A percentile compares a stretch with the other conserved stretches of the same genome.
phyloP scores from a whole-genome alignment of 2,329 filamentous ascomycete genomes.

The Trichoderma pleuroti region DNA sequence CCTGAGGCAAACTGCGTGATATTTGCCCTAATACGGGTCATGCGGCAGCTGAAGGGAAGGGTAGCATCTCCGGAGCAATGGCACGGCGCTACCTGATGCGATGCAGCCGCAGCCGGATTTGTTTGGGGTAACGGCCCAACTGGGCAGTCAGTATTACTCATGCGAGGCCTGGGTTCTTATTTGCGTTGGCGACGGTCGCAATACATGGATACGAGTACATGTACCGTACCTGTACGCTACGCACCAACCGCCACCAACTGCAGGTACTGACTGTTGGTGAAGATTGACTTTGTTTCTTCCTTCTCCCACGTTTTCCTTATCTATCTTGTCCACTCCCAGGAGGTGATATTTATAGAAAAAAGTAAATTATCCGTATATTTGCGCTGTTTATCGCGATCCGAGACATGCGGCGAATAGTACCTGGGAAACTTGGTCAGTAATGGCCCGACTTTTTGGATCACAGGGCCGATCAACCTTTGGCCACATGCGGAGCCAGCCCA shows the following conservation, averaged over 20 bases:
- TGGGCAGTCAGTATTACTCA: not conserved
- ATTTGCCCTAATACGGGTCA: constrained; percentile 2
- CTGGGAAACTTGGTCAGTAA: not conserved
- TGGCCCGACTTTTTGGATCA: not conserved
- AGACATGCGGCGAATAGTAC: not conserved
- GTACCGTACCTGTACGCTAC: no score
- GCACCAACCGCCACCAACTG: not conserved
- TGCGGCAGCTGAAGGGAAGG: not conserved
- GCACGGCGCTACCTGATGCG: not conserved
- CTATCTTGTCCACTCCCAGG: not conserved
- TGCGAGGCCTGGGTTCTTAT: not conserved
- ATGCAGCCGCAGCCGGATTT: not conserved
- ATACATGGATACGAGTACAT: not conserved
- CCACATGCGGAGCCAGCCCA: not conserved
- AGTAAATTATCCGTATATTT: not conserved
- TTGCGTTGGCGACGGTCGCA: not conserved
- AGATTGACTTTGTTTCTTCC: not conserved
- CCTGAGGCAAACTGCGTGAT: not conserved
- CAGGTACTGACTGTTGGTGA: not conserved
- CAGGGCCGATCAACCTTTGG: not conserved
- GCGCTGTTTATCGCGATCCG: not conserved
- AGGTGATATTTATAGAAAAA: not conserved
- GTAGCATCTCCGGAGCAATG: not conserved
- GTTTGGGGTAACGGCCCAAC: not conserved
- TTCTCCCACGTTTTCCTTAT: not conserved